Evolutionary conservation across 2,329 filamentous ascomycete species (phyloP).

Genomic region (Furcasterigmium sp.): DNA sequence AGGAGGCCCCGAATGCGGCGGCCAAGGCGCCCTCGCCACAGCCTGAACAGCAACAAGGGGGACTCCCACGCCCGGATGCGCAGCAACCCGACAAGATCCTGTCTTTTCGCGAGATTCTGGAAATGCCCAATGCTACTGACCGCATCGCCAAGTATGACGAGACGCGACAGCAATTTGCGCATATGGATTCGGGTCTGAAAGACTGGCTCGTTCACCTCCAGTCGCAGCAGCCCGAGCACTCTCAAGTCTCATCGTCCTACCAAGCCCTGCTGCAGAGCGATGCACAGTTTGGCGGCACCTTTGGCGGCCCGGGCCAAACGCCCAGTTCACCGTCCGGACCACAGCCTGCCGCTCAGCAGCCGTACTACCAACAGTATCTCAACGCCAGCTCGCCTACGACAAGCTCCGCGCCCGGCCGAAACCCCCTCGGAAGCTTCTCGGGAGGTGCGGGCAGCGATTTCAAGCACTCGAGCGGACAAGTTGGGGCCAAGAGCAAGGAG

Average conservation of each 20-base stretch:
- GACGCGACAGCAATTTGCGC: conserved; percentile 64
- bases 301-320: conserved; percentile 5
- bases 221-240: conserved; percentile 42
- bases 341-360: conserved; percentile 30
- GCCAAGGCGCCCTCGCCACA: too few species aligned
- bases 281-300: not conserved
- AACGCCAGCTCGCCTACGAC: conserved; percentile 37
- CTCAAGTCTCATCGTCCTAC: conserved; percentile 27
- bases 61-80: not conserved
- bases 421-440: conserved; percentile 29
- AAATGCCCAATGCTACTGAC: conserved; percentile 58
- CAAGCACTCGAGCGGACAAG: conserved; percentile 53
- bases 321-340: conserved; percentile 15
- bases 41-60: too few species aligned
- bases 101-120: conserved; percentile 73
- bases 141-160: conserved; percentile 71
- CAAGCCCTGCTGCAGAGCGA: conserved; percentile 1
- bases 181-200: conserved; percentile 69
- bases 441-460: conserved; percentile 34
- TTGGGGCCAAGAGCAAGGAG: conserved; percentile 83
- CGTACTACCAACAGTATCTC: conserved; percentile 52
- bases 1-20: too few species aligned
- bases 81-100: conserved; percentile 33
- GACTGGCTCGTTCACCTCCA: conserved; percentile 47
- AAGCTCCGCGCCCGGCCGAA: conserved; percentile 20